Conservation (phyloP, 768 basidiomycete genomes). For the Rhodotorula paludigena region DNA sequence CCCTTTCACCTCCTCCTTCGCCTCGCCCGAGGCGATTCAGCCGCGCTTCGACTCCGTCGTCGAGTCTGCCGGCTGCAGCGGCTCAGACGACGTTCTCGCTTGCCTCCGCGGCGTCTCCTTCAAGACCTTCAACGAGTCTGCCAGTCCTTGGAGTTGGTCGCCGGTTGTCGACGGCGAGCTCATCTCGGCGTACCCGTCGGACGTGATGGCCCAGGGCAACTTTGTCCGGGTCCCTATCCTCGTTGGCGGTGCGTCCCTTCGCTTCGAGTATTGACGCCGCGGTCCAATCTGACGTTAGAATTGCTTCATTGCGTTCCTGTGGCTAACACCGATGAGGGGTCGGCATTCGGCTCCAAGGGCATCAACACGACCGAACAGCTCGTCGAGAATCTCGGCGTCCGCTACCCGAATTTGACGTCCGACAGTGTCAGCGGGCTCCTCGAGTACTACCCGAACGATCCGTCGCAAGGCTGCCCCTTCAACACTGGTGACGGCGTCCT, state of each 20-base stretch:
- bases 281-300: not conserved
- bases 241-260: conserved; percentile 26
- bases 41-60: conserved; percentile 13
- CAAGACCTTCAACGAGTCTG: conserved; percentile 28
- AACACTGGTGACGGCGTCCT: conserved; percentile 36
- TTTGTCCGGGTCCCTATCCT: conserved; percentile 35
- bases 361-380: conserved; percentile 28
- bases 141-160: conserved; percentile 11
- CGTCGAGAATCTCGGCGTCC: not conserved
- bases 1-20: not conserved
- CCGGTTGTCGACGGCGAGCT: conserved; percentile 31
- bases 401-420: conserved; percentile 10
- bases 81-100: conserved; percentile 6
- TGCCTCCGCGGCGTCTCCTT: conserved; percentile 34
- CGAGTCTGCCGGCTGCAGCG: conserved; percentile 23
- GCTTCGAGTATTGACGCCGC: no score
- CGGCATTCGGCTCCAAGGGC: conserved; percentile 11
- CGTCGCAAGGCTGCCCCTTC: conserved; percentile 35
- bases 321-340: conserved; percentile 31
- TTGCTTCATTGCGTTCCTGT: no score
- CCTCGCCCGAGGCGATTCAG: not conserved
- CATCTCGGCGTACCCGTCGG: not conserved
- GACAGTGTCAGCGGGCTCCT: conserved; percentile 18
- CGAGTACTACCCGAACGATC: conserved; percentile 32
- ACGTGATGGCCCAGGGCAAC: conserved; percentile 5